Base-by-base conservation (phyloP, 768 basidiomycete species). In the Punctularia strigosozonata region DNA sequence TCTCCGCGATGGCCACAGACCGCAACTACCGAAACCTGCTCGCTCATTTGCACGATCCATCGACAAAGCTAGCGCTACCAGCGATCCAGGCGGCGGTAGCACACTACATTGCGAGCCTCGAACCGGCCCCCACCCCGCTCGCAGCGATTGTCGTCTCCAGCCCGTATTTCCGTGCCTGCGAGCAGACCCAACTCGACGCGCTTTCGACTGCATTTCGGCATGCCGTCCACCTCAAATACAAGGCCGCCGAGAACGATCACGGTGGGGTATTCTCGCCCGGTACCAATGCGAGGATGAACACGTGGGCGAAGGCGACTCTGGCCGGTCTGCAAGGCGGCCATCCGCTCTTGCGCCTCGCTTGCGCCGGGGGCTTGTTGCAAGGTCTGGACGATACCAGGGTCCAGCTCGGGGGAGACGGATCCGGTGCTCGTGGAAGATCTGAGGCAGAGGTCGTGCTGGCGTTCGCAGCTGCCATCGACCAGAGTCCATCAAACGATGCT, bases 401-500 rank as follows among this genome's bases (percentile, higher is more conserved):
- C 12, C 58, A 60, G 46, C 49, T 53, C 36, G 55, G 46, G 48
- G 40, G 31, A 59, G 38, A 44, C 57, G 32, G 38, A 55, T 19
- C 48, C 52, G 12, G 50, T n/a, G 54, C 56, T 6, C 63, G 67
- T 32, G 57, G 59, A 4, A 51, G 50, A 31, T 67, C 79, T 7
- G 78, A 87, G 53, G 71, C 80, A 39, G 79, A 83, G 48, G 53
- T 75, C 19, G 62, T 86, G 22, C 61, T 88, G 20, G 72, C 80
- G 3, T 62, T 85, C 20, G 83, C 85, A 6, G 83, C 86, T 51
- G 69, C 80, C 18, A 71, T 86, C 53, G 83, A 86, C 46, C 57
- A 68, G 8, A 75, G 78, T 44, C 47, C 51, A 14, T 52, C 41
- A 8, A 46, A 38, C 18, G 39, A 42, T 4, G 40, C 51, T 5